These are phyloP conservation scores for Neostapfia colusana DNA, from an alignment of 176 grass and related monocot genomes.

Conservation along the genomic window DNA sequence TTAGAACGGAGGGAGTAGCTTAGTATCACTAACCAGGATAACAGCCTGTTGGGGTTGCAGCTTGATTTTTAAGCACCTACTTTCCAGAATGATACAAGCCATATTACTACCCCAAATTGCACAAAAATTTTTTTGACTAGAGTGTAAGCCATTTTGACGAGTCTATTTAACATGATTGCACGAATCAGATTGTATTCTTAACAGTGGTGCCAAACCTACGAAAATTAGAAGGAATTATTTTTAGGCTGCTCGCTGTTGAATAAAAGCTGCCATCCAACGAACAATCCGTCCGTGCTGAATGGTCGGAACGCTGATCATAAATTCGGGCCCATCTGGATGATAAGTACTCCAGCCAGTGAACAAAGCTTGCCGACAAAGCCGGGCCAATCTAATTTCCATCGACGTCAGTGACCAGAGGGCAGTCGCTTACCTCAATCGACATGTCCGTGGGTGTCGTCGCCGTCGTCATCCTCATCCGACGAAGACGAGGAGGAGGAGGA, in stretches of 20 bases:
- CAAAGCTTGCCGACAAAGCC: not conserved
- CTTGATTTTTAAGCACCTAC: not conserved
- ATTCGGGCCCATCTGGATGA: not conserved
- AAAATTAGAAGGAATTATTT: too few relatives aligned
- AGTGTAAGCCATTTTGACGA: not conserved
- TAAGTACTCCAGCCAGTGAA: not conserved
- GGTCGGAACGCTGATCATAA: not conserved
- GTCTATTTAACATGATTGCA: not conserved
- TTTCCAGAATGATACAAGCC: too few relatives aligned
- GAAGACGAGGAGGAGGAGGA: constrained; percentile 28
- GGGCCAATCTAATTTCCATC: not conserved
- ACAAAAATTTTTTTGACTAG: not conserved
- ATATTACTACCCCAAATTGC: not conserved
- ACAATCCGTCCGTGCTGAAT: not conserved
- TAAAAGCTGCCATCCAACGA: not conserved
- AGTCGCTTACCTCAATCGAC: constrained; percentile 43
- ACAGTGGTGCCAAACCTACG: not conserved
- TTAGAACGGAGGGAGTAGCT: too few relatives aligned
- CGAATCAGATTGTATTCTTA: not conserved
- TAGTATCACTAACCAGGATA: not conserved
- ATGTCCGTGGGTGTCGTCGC: constrained; percentile 18
- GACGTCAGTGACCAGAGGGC: not conserved
- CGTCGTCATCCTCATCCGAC: constrained; percentile 22
- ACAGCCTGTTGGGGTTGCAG: not conserved
- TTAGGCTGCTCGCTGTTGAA: not conserved